Conservation (phyloP, 2,329 filamentous ascomycete genomes). For the Cladosporium sp. region DNA sequence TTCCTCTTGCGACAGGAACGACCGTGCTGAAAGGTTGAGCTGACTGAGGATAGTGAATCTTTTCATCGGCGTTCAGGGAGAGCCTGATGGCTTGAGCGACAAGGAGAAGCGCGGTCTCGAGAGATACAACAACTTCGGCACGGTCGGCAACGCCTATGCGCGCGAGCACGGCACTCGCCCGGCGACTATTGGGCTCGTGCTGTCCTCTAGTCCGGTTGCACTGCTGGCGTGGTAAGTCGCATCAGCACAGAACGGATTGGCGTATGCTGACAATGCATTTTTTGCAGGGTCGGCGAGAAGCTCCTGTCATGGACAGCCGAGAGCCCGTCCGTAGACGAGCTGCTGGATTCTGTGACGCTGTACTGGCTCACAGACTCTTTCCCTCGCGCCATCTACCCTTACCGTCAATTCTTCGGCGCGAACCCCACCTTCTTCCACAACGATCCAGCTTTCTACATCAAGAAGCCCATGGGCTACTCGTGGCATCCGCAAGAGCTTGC, state of each 20-base stretch:
- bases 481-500: constrained; percentile 39
- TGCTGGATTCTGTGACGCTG: constrained; percentile 46
- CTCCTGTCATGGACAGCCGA: constrained; percentile 49
- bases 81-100: constrained; percentile 13
- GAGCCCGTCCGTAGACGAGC: constrained; percentile 33
- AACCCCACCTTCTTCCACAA: constrained; percentile 23
- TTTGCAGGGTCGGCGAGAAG: constrained; percentile 49
- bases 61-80: constrained; percentile 15
- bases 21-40: background rate
- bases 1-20: background rate
- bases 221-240: constrained; percentile 45
- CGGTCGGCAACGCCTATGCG: constrained; percentile 45
- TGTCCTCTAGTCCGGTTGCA: constrained; percentile 50
- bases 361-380: constrained; percentile 49
- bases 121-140: constrained; percentile 19
- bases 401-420: constrained; percentile 33
- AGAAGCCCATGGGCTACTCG: constrained; percentile 40
- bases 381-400: constrained; percentile 42
- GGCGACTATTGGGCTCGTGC: constrained; percentile 50
- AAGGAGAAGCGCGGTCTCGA: constrained; percentile 20
- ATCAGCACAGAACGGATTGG: no score
- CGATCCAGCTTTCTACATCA: constrained; percentile 20
- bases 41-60: constrained; percentile 12
- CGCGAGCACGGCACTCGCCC: constrained; percentile 49
- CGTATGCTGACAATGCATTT: background rate